Evolutionary conservation across 2,329 filamentous ascomycete species (phyloP).

Genomic region (Didymella sp.): DNA sequence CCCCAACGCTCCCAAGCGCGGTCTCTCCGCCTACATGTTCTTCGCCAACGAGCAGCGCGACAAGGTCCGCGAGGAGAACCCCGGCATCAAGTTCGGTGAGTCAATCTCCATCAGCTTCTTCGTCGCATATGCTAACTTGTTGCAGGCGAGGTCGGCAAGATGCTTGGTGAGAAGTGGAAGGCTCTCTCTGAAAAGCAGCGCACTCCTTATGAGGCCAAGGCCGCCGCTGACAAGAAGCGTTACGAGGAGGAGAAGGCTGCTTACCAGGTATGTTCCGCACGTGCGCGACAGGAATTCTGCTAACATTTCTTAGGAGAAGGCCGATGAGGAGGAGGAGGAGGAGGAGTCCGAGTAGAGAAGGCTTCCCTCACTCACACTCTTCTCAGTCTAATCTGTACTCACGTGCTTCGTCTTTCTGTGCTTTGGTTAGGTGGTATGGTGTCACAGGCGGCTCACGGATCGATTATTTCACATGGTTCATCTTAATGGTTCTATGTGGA

Average conservation of each 20-base stretch:
- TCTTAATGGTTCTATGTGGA: conserved; percentile 36
- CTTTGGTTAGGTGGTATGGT: conserved; percentile 33
- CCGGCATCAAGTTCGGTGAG: conserved; percentile 92
- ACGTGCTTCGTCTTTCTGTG: conserved; percentile 24
- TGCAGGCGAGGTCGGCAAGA: conserved; percentile 91
- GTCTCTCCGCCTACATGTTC: conserved; percentile 99
- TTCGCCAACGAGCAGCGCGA: conserved; percentile 99
- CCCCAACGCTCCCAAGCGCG: conserved; percentile 98
- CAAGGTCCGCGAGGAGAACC: conserved; percentile 97
- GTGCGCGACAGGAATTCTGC: conserved; percentile 1
- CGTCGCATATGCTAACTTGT: conserved; percentile 27
- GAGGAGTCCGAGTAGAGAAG: conserved; percentile 52
- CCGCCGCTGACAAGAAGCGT: conserved; percentile 96
- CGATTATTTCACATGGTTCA: conserved; percentile 34
- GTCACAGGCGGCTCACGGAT: conserved; percentile 34
- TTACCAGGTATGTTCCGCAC: conserved; percentile 54
- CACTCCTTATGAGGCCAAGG: conserved; percentile 94
- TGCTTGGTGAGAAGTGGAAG: conserved; percentile 99
- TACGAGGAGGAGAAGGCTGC: conserved; percentile 98
- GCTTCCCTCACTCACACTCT: conserved; percentile 17
- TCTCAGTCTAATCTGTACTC: conserved; percentile 17
- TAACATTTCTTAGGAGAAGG: conserved; percentile 18
- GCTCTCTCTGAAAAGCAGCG: conserved; percentile 91
- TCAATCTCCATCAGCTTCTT: conserved; percentile 14
- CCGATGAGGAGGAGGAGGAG: conserved; percentile 47